Evolutionary conservation across 164 flowering plant genomes (phyloP), one percentile per base, ranked within the genome.

Genomic region (Brasenia schreberi): DNA sequence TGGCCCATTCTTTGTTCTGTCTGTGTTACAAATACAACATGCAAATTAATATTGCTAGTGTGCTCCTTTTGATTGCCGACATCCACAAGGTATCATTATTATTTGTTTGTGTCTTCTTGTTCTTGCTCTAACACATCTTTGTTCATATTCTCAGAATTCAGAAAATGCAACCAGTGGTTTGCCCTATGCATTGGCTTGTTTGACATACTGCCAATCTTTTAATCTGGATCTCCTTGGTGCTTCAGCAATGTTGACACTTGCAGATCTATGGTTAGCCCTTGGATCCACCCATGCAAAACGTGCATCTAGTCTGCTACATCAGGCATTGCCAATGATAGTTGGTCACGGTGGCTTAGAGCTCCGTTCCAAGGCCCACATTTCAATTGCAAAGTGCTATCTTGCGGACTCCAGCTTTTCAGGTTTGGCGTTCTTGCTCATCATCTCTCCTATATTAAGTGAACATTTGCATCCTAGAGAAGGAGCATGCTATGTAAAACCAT

Each of bases 341-440:
- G 97, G 99, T 62, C 96, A 94, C 76, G 99, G 99, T 62, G 96
- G 99, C 68, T 73, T 94, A 77, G 97, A 94, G 82, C 89, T 94
- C 19, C 77, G 88, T 71, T 84, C 90, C 61, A 87, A 96, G 42
- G 97, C 99, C n/a, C 72, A 76, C 67, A 87, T 94, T 68, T 83
- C 80, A 42, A 92, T 88, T 73, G 95, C 95, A 71, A 91, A 94
- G 79, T 94, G 99, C 80, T 79, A 82, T 77, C 80, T 91, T 3
- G 80, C 96, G 42, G 93, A 91, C 76, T 81, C 87, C 64, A 79
- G 69, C 70, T 91, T 84, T 76, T 83, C 92, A 79, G 96, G 97
- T 93, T 60, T 5, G 1, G 11, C 12, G 12, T 45, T 45, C 5
- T 23, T 45, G 53, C 53, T 4, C 12, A 45, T 45, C 53, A 45